Evolutionary conservation across 208 protist species (phyloP).

Genomic region (Crithidia sp.): DNA sequence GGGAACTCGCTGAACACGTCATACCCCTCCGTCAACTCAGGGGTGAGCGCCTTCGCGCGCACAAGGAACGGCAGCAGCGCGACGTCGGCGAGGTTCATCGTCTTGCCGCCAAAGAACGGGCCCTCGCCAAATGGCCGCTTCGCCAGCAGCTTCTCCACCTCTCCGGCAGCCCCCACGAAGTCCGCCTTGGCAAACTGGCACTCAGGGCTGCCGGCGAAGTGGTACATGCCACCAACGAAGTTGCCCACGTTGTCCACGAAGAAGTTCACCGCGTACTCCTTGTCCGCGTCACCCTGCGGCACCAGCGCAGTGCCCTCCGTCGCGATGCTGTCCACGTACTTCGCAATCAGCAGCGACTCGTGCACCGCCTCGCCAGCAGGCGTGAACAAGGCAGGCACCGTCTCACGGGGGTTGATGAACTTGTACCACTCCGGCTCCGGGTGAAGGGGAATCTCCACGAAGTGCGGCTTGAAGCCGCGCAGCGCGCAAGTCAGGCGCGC

Average conservation of each 20-base stretch:
- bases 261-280: constrained; percentile 54
- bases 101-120: constrained; percentile 63
- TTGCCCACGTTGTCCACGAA: constrained; percentile 40
- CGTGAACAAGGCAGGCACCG: constrained; percentile 66
- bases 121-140: constrained; percentile 50
- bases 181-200: constrained; percentile 42
- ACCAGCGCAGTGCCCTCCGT: constrained; percentile 31
- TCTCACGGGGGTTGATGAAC: constrained; percentile 65
- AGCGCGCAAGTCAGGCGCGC: constrained; percentile 56
- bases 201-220: constrained; percentile 18
- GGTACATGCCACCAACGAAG: constrained; percentile 34
- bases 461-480: constrained; percentile 40
- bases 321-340: constrained; percentile 58
- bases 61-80: constrained; percentile 63
- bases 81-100: constrained; percentile 66
- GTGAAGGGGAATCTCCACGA: constrained; percentile 58
- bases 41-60: constrained; percentile 44
- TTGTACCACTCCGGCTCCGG: constrained; percentile 63
- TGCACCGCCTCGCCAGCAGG: constrained; percentile 57
- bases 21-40: constrained; percentile 47
- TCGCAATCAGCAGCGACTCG: constrained; percentile 64
- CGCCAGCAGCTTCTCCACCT: constrained; percentile 57
- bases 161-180: constrained; percentile 49
- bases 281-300: constrained; percentile 45
- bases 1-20: constrained; percentile 65